Percentiles rank a stretch among this genome's conserved stretches.
Conservation (phyloP, 768 basidiomycete species). For the Auriscalpium microsporum region DNA sequence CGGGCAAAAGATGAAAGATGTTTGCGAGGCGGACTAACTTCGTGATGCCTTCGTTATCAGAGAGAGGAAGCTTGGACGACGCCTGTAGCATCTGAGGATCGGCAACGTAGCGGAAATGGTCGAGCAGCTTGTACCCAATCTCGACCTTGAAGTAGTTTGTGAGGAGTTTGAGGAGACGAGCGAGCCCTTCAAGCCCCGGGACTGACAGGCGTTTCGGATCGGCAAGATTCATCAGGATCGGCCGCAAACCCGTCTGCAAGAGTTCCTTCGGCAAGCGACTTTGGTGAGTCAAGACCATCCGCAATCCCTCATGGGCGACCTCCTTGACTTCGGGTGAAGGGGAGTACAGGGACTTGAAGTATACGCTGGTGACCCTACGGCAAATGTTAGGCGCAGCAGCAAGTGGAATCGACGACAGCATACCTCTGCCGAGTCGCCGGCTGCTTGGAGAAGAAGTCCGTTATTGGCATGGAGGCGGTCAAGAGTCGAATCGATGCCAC, state of each 20-base stretch:
- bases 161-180: slow-evolving; percentile 84
- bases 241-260: slow-evolving; percentile 88
- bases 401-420: slow-evolving; percentile 10
- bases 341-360: slow-evolving; percentile 98
- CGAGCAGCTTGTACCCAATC: slow-evolving; percentile 93
- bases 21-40: slow-evolving; percentile 94
- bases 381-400: not conserved
- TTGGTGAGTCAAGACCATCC: slow-evolving; percentile 83
- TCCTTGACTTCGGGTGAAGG: slow-evolving; percentile 86
- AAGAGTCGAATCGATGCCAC: slow-evolving; percentile 90
- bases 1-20: slow-evolving; percentile 93
- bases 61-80: slow-evolving; percentile 70
- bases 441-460: slow-evolving; percentile 87
- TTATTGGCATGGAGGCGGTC: slow-evolving; percentile 89
- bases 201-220: slow-evolving; percentile 93
- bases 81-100: slow-evolving; percentile 78
- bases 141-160: slow-evolving; percentile 99
- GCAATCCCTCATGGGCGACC: slow-evolving; percentile 88
- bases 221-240: slow-evolving; percentile 95
- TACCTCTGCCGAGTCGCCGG: slow-evolving; percentile 80
- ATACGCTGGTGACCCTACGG: slow-evolving; percentile 81
- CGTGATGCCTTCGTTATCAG: slow-evolving; percentile 85
- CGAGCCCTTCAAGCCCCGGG: slow-evolving; percentile 86
- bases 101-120: slow-evolving; percentile 90
- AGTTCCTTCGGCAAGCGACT: slow-evolving; percentile 90